Conservation (phyloP, 164 flowering plant genomes). For the Echeveria elegans region DNA sequence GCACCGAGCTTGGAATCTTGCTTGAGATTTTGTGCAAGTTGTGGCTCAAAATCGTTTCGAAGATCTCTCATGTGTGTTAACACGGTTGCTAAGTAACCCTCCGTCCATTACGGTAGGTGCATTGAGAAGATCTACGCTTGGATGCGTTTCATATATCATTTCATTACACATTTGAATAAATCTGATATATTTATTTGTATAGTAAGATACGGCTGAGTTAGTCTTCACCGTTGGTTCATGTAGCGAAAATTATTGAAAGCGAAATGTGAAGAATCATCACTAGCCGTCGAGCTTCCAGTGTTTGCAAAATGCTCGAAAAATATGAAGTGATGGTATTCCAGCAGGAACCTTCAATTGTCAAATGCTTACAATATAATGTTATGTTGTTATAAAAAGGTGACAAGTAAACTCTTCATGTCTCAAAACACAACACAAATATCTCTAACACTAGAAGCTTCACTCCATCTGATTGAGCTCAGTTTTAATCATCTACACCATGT, state of each 20-base stretch:
- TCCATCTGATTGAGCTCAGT: neutral
- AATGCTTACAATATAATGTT: neutral
- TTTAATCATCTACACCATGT: constrained; percentile 10
- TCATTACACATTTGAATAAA: too few species aligned
- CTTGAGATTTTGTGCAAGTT: neutral
- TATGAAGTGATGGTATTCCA: too few species aligned
- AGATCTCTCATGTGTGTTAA: neutral
- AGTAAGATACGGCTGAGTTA: too few species aligned
- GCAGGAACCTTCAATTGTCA: neutral
- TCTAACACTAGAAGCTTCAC: neutral
- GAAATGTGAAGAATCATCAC: too few species aligned
- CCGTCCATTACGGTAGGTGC: neutral
- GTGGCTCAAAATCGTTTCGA: neutral
- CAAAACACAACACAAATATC: neutral
- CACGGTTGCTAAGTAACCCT: neutral
- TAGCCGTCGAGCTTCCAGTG: too few species aligned
- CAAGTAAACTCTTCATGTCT: neutral
- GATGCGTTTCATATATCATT: too few species aligned
- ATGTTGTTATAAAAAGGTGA: constrained; percentile 3
- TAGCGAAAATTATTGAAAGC: too few species aligned
- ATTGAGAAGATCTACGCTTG: too few species aligned
- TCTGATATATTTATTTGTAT: too few species aligned
- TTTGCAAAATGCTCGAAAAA: too few species aligned
- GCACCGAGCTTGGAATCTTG: neutral
- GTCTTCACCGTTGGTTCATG: too few species aligned